Evolutionary conservation across 1,284 basidiomycete genomes (phyloP).

Genomic region (Trametes hirsuta): DNA sequence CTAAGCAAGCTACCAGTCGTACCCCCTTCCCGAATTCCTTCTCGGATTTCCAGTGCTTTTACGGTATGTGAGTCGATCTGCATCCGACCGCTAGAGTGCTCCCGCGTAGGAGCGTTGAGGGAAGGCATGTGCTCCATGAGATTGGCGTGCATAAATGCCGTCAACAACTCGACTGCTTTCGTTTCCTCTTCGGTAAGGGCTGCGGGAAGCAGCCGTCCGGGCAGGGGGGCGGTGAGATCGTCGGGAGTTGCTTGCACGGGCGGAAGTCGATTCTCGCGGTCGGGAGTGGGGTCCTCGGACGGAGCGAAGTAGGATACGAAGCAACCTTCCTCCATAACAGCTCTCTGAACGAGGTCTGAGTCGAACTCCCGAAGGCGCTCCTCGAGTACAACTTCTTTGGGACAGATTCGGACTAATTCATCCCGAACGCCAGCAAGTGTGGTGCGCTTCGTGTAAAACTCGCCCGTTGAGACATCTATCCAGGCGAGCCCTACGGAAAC

Average conservation of each 20-base stretch:
- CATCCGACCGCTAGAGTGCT: slow-evolving; percentile 67
- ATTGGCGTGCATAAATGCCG: slow-evolving; percentile 69
- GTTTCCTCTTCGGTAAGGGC: slow-evolving; percentile 44
- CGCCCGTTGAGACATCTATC: slow-evolving; percentile 95
- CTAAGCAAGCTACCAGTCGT: slow-evolving; percentile 77
- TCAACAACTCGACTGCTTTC: slow-evolving; percentile 68
- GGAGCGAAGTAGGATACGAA: slow-evolving; percentile 51
- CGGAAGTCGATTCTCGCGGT: neutral
- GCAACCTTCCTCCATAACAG: slow-evolving; percentile 53
- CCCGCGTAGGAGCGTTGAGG: slow-evolving; percentile 62
- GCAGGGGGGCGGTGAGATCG: slow-evolving; percentile 13
- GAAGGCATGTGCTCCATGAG: slow-evolving; percentile 82
- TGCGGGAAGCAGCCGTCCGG: slow-evolving; percentile 7
- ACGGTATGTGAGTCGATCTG: slow-evolving; percentile 92
- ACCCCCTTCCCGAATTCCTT: slow-evolving; percentile 76
- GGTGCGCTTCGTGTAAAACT: slow-evolving; percentile 80
- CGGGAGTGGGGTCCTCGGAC: slow-evolving; percentile 4
- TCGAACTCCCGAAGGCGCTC: slow-evolving; percentile 41
- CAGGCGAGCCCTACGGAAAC: slow-evolving; percentile 70
- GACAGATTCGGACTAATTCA: slow-evolving; percentile 82
- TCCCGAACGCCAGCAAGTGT: slow-evolving; percentile 67
- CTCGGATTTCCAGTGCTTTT: slow-evolving; percentile 86
- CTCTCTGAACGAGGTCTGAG: slow-evolving; percentile 48
- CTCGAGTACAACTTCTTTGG: slow-evolving; percentile 82
- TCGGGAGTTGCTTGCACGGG: slow-evolving; percentile 13